A percentile compares a stretch with the other conserved stretches of the same genome.
These are phyloP conservation scores for Erysimum pusillum DNA, from an alignment of 441 rosid species.

Conservation along the genomic window DNA sequence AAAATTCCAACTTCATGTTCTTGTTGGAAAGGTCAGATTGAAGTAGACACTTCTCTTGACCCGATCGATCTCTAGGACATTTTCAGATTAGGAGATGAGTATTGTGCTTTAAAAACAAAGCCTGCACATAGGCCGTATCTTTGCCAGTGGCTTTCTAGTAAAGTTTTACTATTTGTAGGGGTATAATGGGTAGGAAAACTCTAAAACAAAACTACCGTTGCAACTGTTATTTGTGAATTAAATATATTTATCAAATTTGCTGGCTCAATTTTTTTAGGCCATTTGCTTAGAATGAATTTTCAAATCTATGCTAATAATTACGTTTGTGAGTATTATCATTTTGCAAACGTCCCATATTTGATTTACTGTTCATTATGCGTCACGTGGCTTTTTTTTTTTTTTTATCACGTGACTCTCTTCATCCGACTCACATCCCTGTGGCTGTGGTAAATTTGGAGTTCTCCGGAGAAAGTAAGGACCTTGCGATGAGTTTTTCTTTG, in stretches of 20 bases:
- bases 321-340: too few relatives aligned
- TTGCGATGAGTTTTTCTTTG: too few relatives aligned
- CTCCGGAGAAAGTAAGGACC: too few relatives aligned
- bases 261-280: not conserved
- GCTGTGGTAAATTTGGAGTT: too few relatives aligned
- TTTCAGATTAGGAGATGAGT: constrained; percentile 39
- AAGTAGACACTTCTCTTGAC: constrained; percentile 21
- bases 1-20: constrained; percentile 67
- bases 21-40: constrained; percentile 61
- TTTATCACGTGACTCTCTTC: too few relatives aligned
- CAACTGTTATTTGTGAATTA: constrained; percentile 24
- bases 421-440: too few relatives aligned
- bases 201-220: not conserved
- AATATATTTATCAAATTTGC: not conserved
- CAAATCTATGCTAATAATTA: too few relatives aligned
- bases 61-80: constrained; percentile 41
- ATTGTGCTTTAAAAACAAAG: constrained; percentile 26
- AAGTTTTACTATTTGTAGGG: not conserved
- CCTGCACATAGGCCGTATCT: constrained; percentile 34
- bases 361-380: not conserved
- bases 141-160: constrained; percentile 38
- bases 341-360: too few relatives aligned
- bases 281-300: constrained; percentile 14
- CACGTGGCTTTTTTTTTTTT: too few relatives aligned
- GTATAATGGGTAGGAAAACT: constrained; percentile 11